These are phyloP conservation scores for Dictyophora rubrovolvata DNA, from an alignment of 768 basidiomycete genomes.

Conservation along the genomic window DNA sequence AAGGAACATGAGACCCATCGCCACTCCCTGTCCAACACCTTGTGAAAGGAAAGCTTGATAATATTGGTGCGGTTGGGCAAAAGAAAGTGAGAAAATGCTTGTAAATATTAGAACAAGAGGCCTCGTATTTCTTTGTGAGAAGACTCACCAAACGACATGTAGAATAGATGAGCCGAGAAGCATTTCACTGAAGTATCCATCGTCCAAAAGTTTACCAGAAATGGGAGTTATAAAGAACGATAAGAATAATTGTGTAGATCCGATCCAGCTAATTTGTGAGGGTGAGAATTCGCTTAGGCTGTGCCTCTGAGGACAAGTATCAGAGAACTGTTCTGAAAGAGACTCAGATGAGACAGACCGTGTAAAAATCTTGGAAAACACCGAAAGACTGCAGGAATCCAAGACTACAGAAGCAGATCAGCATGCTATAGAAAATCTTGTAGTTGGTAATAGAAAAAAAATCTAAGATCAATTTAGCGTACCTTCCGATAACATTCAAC, in stretches of 20 bases:
- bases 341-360: slow-evolving; percentile 18
- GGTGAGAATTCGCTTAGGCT: slow-evolving; percentile 25
- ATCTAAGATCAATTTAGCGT: slow-evolving; percentile 12
- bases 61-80: slow-evolving; percentile 30
- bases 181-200: slow-evolving; percentile 38
- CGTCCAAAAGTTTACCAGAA: slow-evolving; percentile 40
- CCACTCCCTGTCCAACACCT: slow-evolving; percentile 39
- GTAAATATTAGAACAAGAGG: slow-evolving; percentile 32
- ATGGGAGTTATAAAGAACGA: slow-evolving; percentile 32
- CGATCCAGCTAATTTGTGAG: slow-evolving; percentile 29
- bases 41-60: slow-evolving; percentile 44
- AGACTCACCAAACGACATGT: background rate
- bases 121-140: slow-evolving; percentile 25
- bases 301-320: slow-evolving; percentile 19
- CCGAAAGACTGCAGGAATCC: slow-evolving; percentile 38
- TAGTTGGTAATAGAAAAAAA: background rate
- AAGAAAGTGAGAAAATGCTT: slow-evolving; percentile 36
- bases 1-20: slow-evolving; percentile 37
- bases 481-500: slow-evolving; percentile 40
- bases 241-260: slow-evolving; percentile 36
- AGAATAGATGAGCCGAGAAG: slow-evolving; percentile 1
- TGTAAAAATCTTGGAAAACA: slow-evolving; percentile 44
- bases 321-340: background rate
- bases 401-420: slow-evolving; percentile 39
- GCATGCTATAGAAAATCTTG: slow-evolving; percentile 20